Evolutionary conservation across 106 monocot species (phyloP).

Genomic region (Acorus gramineus): DNA sequence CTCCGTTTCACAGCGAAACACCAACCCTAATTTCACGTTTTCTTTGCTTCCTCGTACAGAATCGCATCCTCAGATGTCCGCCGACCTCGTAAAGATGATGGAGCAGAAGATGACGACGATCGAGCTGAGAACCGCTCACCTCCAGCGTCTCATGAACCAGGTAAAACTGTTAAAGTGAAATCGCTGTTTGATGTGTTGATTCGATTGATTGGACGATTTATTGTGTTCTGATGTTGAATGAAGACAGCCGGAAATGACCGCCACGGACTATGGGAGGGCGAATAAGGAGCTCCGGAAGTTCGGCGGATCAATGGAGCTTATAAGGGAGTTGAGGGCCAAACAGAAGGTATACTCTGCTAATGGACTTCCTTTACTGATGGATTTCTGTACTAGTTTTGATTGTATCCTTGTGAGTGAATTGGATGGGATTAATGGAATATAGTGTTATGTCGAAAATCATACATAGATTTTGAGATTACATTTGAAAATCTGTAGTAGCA

Average conservation of each 20-base stretch:
- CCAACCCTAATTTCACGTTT: no score
- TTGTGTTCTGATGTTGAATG: constrained; percentile 8
- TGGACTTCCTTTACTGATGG: neutral
- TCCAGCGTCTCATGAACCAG: constrained; percentile 43
- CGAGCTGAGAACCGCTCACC: constrained; percentile 37
- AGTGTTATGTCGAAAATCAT: no score
- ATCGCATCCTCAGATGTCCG: constrained; percentile 16
- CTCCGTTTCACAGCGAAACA: no score
- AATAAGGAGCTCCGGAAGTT: constrained; percentile 80
- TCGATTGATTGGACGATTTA: neutral
- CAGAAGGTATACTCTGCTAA: constrained; percentile 31
- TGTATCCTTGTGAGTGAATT: no score
- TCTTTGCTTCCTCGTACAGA: neutral
- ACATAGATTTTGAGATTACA: no score
- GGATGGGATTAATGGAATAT: no score
- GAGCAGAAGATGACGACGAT: constrained; percentile 48
- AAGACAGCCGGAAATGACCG: constrained; percentile 66
- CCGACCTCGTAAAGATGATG: constrained; percentile 38
- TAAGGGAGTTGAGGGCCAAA: constrained; percentile 55
- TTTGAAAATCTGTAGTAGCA: no score
- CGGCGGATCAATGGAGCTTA: constrained; percentile 47
- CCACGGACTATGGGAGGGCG: constrained; percentile 56
- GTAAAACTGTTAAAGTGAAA: constrained; percentile 7
- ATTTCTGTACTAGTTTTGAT: no score
- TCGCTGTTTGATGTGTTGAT: neutral